phyloP scores from a whole-genome alignment of 805 yeast genomes.

The Saccharomycopsis sp. region DNA sequence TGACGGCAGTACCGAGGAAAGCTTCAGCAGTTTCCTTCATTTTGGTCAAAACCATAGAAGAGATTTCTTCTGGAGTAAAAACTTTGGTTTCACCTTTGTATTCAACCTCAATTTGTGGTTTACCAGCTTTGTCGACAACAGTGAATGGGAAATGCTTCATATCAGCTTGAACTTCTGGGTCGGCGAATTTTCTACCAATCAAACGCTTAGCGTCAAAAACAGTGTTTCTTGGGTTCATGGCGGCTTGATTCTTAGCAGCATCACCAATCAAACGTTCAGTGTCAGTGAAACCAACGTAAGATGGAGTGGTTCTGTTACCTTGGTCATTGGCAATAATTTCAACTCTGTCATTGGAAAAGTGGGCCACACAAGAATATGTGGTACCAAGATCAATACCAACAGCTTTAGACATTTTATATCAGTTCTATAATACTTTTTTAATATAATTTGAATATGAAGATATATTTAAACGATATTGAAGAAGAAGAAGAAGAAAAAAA shows the following conservation, averaged over 20 bases:
- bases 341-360: slow-evolving; percentile 83
- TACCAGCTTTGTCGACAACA: slow-evolving; percentile 67
- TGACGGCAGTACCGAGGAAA: slow-evolving; percentile 68
- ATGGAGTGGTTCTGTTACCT: slow-evolving; percentile 97
- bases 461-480: not conserved
- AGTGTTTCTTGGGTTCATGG: slow-evolving; percentile 85
- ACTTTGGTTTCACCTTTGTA: slow-evolving; percentile 77
- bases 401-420: slow-evolving; percentile 37
- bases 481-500: too few species aligned
- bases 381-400: slow-evolving; percentile 80
- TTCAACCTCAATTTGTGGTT: slow-evolving; percentile 80
- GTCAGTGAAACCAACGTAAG: slow-evolving; percentile 90
- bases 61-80: slow-evolving; percentile 91
- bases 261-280: slow-evolving; percentile 92
- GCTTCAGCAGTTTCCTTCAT: slow-evolving; percentile 84
- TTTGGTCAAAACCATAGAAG: slow-evolving; percentile 85
- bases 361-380: slow-evolving; percentile 94
- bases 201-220: slow-evolving; percentile 88
- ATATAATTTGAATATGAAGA: not conserved
- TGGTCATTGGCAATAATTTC: slow-evolving; percentile 97
- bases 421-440: not conserved
- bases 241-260: slow-evolving; percentile 97
- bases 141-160: slow-evolving; percentile 86
- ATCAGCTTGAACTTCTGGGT: slow-evolving; percentile 72
- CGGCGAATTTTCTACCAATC: slow-evolving; percentile 85